Conservation (phyloP, 148 eudicot species). For the Rhododendron vialii region DNA sequence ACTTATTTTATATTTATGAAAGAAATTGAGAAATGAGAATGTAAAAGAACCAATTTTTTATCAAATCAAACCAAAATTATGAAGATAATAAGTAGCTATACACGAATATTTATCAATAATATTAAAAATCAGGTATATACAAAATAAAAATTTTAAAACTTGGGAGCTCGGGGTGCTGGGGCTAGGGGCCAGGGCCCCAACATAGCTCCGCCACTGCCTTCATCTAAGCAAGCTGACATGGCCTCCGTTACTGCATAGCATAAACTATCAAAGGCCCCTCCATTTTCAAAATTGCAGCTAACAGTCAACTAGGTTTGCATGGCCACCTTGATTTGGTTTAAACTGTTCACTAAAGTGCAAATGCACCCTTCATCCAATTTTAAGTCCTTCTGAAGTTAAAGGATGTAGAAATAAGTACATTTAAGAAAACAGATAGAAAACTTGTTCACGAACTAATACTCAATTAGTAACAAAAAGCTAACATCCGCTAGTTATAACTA, state of each 20-base stretch:
- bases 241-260: neutral
- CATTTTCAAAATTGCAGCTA: neutral
- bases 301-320: neutral
- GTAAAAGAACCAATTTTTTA: too few species aligned
- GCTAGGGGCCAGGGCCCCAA: too few species aligned
- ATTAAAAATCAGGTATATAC: too few species aligned
- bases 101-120: too few species aligned
- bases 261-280: neutral
- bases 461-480: neutral
- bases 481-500: neutral
- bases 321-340: neutral
- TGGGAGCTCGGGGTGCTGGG: too few species aligned
- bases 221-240: neutral
- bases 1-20: too few species aligned
- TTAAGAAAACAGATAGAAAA: neutral
- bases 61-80: too few species aligned
- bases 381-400: neutral
- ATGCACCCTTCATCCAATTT: neutral
- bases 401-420: neutral
- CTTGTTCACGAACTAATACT: neutral
- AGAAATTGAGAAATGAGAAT: too few species aligned
- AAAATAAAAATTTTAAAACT: too few species aligned
- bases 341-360: neutral
- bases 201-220: neutral
- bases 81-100: too few species aligned